These are phyloP conservation scores for Populus hybrid DNA, from an alignment of 441 rosid species.

Conservation along the genomic window DNA sequence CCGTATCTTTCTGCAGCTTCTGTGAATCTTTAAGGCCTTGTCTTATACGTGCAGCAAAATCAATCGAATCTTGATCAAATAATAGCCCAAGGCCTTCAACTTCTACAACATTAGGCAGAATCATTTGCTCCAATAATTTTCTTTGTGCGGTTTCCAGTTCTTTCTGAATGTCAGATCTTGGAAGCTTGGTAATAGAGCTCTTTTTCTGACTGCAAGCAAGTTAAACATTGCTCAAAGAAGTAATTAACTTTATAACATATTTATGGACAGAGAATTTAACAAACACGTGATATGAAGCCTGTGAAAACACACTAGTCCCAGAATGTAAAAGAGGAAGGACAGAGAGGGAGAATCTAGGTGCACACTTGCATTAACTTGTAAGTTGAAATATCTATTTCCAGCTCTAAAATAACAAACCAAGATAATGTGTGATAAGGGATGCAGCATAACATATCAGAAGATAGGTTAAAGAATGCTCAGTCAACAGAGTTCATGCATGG, in stretches of 20 bases:
- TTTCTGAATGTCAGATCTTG: constrained; percentile 62
- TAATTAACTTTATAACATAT: constrained; percentile 1
- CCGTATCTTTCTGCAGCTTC: constrained; percentile 67
- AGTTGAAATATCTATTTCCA: background rate
- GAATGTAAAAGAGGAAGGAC: background rate
- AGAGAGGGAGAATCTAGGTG: background rate
- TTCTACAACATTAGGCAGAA: constrained; percentile 73
- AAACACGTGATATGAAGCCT: background rate
- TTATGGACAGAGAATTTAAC: background rate
- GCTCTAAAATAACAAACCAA: background rate
- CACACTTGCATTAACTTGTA: background rate
- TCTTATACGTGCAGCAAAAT: constrained; percentile 62
- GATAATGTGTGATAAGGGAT: background rate
- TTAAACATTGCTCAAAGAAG: constrained; percentile 14
- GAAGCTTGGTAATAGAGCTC: constrained; percentile 48
- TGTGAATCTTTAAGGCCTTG: constrained; percentile 70
- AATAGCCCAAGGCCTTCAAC: constrained; percentile 65
- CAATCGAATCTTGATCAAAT: constrained; percentile 56
- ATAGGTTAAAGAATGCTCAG: background rate
- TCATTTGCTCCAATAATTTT: constrained; percentile 68
- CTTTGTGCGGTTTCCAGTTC: constrained; percentile 72
- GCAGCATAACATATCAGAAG: background rate
- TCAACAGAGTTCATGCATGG: background rate
- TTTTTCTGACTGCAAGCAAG: constrained; percentile 49
- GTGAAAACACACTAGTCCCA: background rate